Evolutionary conservation across 495 filamentous ascomycete genomes (phyloP).

Genomic region (Penicillium parvum): DNA sequence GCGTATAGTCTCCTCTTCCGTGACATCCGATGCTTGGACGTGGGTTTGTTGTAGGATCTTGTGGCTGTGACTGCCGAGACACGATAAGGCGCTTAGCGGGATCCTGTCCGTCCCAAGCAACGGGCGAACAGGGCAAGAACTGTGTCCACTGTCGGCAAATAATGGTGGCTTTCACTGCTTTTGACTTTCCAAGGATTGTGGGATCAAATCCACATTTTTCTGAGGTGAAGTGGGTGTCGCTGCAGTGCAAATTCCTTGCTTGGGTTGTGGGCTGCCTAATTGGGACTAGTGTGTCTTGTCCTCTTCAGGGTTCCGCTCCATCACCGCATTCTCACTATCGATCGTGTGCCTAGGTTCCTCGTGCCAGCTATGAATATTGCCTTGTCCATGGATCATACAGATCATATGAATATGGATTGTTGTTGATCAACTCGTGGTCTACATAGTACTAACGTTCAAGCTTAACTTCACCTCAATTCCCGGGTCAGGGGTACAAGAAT

Average conservation of each 20-base stretch:
- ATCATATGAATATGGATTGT: background rate
- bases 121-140: too few relatives aligned
- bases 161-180: too few relatives aligned
- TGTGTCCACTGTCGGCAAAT: too few relatives aligned
- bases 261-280: constrained; percentile 4
- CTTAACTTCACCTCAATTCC: constrained; percentile 3
- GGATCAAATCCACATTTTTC: background rate
- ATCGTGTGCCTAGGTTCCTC: too few relatives aligned
- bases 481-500: too few relatives aligned
- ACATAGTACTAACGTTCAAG: background rate
- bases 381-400: too few relatives aligned
- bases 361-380: too few relatives aligned
- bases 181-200: background rate
- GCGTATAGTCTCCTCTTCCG: constrained; percentile 15
- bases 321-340: too few relatives aligned
- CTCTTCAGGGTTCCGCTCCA: too few relatives aligned
- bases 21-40: constrained; percentile 12
- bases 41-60: background rate
- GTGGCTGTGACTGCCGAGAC: constrained; percentile 2
- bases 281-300: constrained; percentile 5
- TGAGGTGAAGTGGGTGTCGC: background rate
- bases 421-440: background rate
- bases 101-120: background rate
- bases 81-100: background rate
- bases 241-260: constrained; percentile 7